phyloP scores from a whole-genome alignment of 2,329 filamentous ascomycete genomes.

The Talaromyces sp. region DNA sequence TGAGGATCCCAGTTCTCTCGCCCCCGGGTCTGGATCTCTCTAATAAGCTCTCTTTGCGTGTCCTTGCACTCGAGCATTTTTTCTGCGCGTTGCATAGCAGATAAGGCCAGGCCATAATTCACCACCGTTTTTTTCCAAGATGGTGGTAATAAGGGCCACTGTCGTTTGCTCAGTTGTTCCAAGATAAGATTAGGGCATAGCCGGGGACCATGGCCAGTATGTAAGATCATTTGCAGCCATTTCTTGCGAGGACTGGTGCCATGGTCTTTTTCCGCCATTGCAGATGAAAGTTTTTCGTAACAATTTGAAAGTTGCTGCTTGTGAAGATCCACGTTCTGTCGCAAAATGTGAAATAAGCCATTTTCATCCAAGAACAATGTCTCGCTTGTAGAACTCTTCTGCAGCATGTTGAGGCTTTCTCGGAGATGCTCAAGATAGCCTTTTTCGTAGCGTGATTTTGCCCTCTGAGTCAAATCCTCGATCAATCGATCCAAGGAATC shows the following conservation, averaged over 20 bases:
- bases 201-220: not conserved
- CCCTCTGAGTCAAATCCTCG: not conserved
- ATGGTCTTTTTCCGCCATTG: not conserved
- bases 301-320: not conserved
- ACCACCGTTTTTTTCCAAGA: not conserved
- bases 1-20: conserved; percentile 51
- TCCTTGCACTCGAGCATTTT: not conserved
- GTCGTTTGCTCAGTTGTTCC: not conserved
- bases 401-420: not conserved
- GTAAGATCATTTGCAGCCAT: not conserved
- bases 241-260: not conserved
- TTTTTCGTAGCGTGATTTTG: not conserved
- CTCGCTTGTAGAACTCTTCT: not conserved
- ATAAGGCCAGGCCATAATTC: not conserved
- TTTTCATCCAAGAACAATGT: not conserved
- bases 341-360: not conserved
- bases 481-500: not conserved
- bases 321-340: not conserved
- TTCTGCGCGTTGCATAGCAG: not conserved
- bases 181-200: not conserved
- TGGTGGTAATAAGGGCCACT: not conserved
- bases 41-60: not conserved
- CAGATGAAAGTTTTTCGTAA: not conserved
- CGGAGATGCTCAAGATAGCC: not conserved
- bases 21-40: conserved; percentile 39